phyloP scores from a whole-genome alignment of 352 stramenopile genomes.

The Phytophthora megakarya region DNA sequence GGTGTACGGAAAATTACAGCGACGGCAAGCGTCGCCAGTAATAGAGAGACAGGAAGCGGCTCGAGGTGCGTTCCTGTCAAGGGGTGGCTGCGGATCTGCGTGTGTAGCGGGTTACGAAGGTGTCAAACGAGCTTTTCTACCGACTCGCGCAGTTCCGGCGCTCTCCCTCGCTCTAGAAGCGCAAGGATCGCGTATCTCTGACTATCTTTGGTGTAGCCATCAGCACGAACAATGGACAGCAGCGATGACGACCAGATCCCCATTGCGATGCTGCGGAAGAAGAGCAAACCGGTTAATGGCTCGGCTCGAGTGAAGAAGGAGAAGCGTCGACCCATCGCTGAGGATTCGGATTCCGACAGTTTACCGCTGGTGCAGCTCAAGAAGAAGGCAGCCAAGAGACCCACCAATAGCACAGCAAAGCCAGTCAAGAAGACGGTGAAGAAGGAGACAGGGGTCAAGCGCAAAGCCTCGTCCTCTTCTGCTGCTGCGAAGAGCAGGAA shows the following conservation, averaged over 20 bases:
- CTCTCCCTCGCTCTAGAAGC: not conserved
- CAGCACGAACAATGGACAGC: constrained; percentile 51
- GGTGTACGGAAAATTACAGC: constrained; percentile 6
- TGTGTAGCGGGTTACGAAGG: not conserved
- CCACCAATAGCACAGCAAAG: constrained; percentile 20
- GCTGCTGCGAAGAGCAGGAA: constrained; percentile 51
- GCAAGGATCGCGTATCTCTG: constrained; percentile 13
- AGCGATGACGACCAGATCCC: constrained; percentile 81
- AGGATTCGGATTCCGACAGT: constrained; percentile 80
- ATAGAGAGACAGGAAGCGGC: constrained; percentile 13
- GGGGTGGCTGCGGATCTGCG: constrained; percentile 6
- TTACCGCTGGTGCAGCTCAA: constrained; percentile 85
- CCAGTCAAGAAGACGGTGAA: constrained; percentile 43
- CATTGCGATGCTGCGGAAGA: constrained; percentile 73
- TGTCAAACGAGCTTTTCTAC: not conserved
- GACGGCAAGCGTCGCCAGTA: constrained; percentile 22
- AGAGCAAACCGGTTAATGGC: constrained; percentile 37
- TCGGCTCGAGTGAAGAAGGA: constrained; percentile 40
- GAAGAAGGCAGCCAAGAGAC: constrained; percentile 58
- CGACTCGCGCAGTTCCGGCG: not conserved
- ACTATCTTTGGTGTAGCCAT: constrained; percentile 10
- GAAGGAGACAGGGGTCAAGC: constrained; percentile 65
- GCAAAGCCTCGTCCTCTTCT: constrained; percentile 44
- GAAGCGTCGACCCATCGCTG: constrained; percentile 40
- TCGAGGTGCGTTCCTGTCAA: constrained; percentile 28